Conservation (phyloP, 257 asterid species). For the Ehretia macrophylla region DNA sequence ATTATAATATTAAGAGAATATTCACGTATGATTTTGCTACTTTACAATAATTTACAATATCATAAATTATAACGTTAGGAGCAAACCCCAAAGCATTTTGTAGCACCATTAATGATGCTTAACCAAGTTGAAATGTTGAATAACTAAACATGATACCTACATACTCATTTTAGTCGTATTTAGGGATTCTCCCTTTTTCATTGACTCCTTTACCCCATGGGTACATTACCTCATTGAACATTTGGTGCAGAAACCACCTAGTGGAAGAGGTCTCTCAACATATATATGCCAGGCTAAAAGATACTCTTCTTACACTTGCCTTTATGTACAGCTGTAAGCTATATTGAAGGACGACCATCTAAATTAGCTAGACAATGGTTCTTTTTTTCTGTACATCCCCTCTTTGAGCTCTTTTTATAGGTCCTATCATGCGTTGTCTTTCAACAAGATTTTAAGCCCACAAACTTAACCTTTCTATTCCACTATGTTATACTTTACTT, state of each 20-base stretch:
- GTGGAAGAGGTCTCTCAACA: constrained; percentile 4
- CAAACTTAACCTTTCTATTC: constrained; percentile 15
- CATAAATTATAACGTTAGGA: no score
- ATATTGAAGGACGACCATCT: constrained; percentile 24
- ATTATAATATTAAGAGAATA: no score
- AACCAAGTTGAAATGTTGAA: not conserved
- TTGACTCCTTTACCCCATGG: not conserved
- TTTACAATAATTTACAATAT: no score
- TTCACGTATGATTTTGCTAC: no score
- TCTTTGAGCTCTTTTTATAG: constrained; percentile 1
- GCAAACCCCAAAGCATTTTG: no score
- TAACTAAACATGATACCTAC: not conserved
- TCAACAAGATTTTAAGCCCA: constrained; percentile 14
- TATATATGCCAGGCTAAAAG: constrained; percentile 13
- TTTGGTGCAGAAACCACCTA: not conserved
- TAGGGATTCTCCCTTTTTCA: not conserved
- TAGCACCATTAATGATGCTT: not conserved
- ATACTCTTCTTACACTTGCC: constrained; percentile 7
- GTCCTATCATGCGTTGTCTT: constrained; percentile 6
- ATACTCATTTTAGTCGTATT: not conserved
- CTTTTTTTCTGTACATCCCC: constrained; percentile 1
- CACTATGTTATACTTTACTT: constrained; percentile 6
- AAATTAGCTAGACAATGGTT: constrained; percentile 4
- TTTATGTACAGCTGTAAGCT: constrained; percentile 27
- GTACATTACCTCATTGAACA: not conserved